Conservation (phyloP, 2,329 filamentous ascomycete genomes). For the Verticillium nubilum region DNA sequence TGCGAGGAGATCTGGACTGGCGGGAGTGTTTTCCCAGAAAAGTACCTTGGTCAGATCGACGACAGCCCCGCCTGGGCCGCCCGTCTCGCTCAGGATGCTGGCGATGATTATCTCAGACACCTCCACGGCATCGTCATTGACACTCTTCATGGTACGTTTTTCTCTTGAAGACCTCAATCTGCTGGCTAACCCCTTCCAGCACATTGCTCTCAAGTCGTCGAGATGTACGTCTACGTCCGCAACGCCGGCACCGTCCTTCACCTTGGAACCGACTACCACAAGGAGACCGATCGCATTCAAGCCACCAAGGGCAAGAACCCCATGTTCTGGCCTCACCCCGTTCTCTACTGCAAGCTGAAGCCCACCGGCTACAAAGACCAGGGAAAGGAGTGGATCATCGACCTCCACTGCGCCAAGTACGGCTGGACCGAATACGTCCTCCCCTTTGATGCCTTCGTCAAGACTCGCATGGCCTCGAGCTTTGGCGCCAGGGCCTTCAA, state of each 20-base stretch:
- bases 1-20: neutral
- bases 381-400: slow-evolving; percentile 5
- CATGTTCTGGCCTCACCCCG: slow-evolving; percentile 12
- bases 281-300: neutral
- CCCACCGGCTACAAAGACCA: neutral
- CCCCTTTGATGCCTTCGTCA: slow-evolving; percentile 2
- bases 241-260: slow-evolving; percentile 4
- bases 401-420: slow-evolving; percentile 6
- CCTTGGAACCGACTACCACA: neutral
- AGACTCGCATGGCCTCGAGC: slow-evolving; percentile 2
- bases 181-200: neutral
- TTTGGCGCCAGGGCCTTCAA: neutral
- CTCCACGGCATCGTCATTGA: slow-evolving; percentile 4
- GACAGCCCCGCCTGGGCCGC: neutral
- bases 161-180: neutral
- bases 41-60: neutral
- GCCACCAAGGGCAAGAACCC: slow-evolving; percentile 7
- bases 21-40: neutral
- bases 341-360: slow-evolving; percentile 7
- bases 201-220: slow-evolving; percentile 6
- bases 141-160: slow-evolving; percentile 3
- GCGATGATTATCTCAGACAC: slow-evolving; percentile 8
- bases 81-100: slow-evolving; percentile 5
- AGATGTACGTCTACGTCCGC: slow-evolving; percentile 7
- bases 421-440: slow-evolving; percentile 3